Base-by-base conservation (phyloP, 23 red algal genomes). In the Gracilaria domingensis region DNA sequence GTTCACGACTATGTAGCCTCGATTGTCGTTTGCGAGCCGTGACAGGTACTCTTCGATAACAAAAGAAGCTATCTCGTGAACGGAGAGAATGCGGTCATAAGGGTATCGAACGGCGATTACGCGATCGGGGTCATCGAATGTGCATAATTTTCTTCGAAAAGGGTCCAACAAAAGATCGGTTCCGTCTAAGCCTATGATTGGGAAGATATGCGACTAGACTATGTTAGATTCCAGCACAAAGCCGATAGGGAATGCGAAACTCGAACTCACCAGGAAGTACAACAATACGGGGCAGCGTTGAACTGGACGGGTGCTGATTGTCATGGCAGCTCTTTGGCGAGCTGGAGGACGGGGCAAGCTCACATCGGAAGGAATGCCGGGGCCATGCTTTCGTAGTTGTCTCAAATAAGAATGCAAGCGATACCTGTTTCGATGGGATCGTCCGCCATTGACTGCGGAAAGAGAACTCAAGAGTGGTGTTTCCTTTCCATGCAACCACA, bases 41-140 rank as follows among this genome's bases (percentile, higher is more conserved):
- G 82, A 26, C 33, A 86, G 49, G 39, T 86, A 73, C 11, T 69
- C 37, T 4, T 38, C 48, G 38, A 47, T 11, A 24, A 86, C 66
- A 45, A 72, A 56, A 47, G 58, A 18, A 36, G 62, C 60, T 24
- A 86, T 57, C 40, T 69, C 82, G 17, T 38, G 64, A 25, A 73
- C 42, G 28, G 82, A 73, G 23, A 86, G 64, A 37, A 47, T 37
- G 11, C 38, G 55, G 28, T 67, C 82, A 26, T 86, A 26, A 12
- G 82, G 82, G 38, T 86, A 86, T 5, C 54, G 12, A 66, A 86
- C 82, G 12, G 48, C 62, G 18, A 86, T 86, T 30, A 86, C 82
- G 3, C 82, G 61, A 56, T 69, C 28, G 39, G 64, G 58, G 20
- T 86, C 82, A 56, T 69, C 48, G 38, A 36, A 12, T 8, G 60